phyloP scores from a whole-genome alignment of 179 eudicot species.

The Camellia oleifera region DNA sequence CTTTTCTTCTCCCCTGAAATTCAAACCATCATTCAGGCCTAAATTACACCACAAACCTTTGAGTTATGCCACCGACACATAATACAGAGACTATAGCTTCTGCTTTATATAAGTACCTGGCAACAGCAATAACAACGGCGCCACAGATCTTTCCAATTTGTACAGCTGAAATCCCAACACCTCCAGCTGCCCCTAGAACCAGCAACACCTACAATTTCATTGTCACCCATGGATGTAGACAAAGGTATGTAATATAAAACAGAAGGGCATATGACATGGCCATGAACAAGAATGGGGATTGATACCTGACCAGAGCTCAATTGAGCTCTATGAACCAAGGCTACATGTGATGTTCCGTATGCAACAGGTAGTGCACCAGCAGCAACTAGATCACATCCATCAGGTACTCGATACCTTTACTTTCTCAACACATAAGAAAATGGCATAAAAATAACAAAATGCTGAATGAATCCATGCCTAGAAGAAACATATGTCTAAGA shows the following conservation, averaged over 20 bases:
- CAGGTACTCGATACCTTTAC: conserved; percentile 69
- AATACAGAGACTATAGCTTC: neutral
- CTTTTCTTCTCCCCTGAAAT: conserved; percentile 82
- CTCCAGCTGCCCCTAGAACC: conserved; percentile 99
- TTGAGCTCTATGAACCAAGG: conserved; percentile 86
- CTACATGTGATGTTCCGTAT: conserved; percentile 93
- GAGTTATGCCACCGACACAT: neutral
- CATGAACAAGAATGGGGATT: neutral
- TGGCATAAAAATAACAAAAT: neutral
- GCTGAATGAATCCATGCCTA: neutral
- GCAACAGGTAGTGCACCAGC: conserved; percentile 93
- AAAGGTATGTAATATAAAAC: neutral
- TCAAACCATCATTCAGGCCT: conserved; percentile 11
- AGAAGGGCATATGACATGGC: neutral
- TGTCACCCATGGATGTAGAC: neutral
- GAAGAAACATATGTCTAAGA: neutral
- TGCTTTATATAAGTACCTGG: conserved; percentile 51
- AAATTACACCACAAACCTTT: neutral
- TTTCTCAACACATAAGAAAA: conserved; percentile 9
- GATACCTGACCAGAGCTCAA: conserved; percentile 75
- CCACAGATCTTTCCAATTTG: conserved; percentile 93
- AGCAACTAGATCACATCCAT: conserved; percentile 88
- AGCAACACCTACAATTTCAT: conserved; percentile 61
- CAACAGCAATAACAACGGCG: conserved; percentile 86
- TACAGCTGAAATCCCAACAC: conserved; percentile 94